Evolutionary conservation across 306 rosid genomes (phyloP).

Genomic region (Vachellia collinsii): DNA sequence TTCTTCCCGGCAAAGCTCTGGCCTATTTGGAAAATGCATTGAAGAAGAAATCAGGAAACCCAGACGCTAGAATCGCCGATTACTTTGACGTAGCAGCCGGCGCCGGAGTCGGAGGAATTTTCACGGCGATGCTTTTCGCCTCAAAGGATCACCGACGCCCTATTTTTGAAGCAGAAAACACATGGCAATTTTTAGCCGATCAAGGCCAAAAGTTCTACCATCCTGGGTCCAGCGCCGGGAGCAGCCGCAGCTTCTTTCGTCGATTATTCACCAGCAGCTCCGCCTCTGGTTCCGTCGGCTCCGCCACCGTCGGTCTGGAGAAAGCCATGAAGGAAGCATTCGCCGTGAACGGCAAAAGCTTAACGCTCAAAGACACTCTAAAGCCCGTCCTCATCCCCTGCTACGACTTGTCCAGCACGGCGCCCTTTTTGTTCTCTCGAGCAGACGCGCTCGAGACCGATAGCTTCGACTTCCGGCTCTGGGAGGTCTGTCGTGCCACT

Average conservation of each 20-base stretch:
- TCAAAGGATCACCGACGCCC: conserved; percentile 70
- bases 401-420: conserved; percentile 89
- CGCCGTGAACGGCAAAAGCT: conserved; percentile 46
- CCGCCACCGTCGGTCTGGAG: conserved; percentile 64
- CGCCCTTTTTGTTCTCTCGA: conserved; percentile 94
- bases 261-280: conserved; percentile 45
- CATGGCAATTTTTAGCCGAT: conserved; percentile 77
- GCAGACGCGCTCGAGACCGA: conserved; percentile 97
- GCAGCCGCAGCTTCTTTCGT: conserved; percentile 41
- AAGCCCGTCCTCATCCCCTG: conserved; percentile 93
- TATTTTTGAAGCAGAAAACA: conserved; percentile 73
- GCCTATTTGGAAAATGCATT: conserved; percentile 79
- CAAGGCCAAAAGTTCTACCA: conserved; percentile 70
- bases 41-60: conserved; percentile 83
- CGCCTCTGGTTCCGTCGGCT: conserved; percentile 33
- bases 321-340: conserved; percentile 80
- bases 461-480: conserved; percentile 84
- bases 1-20: conserved; percentile 87
- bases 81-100: conserved; percentile 94
- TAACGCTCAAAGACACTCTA: conserved; percentile 85
- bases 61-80: conserved; percentile 85
- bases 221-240: conserved; percentile 29
- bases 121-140: conserved; percentile 88
- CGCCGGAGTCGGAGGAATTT: conserved; percentile 88
- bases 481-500: conserved; percentile 97